Base-by-base conservation (phyloP, 225 moss, liverwort and hornwort species). In the Ulota crispa region DNA sequence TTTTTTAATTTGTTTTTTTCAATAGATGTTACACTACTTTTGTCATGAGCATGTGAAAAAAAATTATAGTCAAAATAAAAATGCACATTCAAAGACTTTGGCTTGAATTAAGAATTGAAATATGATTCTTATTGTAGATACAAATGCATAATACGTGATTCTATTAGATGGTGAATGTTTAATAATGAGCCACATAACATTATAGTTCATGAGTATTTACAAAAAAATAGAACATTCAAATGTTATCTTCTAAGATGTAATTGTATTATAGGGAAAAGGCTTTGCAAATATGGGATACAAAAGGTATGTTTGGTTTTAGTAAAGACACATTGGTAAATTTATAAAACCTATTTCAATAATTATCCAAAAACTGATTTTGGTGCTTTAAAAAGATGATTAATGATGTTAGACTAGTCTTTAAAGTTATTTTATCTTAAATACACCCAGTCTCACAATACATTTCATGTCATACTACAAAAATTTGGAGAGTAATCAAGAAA, bases 201-300 rank as follows among this genome's bases (percentile, higher is more conserved):
- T 45, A 8, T 12, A 2, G 36, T 47, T 16, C 0, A 0, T 27
- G 15, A 28, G 15, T 6, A 30, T 9, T 9, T n/a, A 28, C 2
- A 9, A 39, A 39, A 0, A 20, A 0, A 6, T 2, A 0, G 0
- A 1, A 0, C 0, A 6, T 0, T 20, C 64, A 0, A 50, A 0
- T 36, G 0, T n/a, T 18, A 7, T 5, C 3, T 63, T 43, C 4
- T 81, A 65, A 69, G 3, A 52, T 76, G 4, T 72, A 28, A 45
- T 61, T 9, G 2, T 77, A 0, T 71, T 0, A 52, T 87, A 95
- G 93, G 84, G 26, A 87, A 77, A 93, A 93, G 80, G 87, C 92
- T 24, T 53, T 95, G 39, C 80, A 89, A 63, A 92, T 95, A 82
- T 97, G 96, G 96, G 84, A 92, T 42, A 87, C 87, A 52, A 90